phyloP scores from a whole-genome alignment of 257 asterid species.

The Hygrophila difformis region DNA sequence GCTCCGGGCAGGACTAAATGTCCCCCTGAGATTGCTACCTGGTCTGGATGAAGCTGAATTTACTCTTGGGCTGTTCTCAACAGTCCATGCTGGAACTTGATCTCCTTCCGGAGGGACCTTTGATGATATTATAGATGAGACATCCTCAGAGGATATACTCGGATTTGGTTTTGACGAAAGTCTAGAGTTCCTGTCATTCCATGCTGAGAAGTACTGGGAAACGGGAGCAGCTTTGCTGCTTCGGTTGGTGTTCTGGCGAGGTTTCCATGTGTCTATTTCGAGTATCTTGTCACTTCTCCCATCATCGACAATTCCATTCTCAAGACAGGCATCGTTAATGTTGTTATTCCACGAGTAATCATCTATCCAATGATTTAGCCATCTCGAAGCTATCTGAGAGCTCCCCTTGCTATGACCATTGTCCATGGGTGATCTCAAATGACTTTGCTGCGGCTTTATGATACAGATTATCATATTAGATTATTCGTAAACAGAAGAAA shows the following conservation, averaged over 20 bases:
- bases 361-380: slow-evolving; percentile 88
- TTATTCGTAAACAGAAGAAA: no score
- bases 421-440: slow-evolving; percentile 25
- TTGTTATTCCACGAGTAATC: slow-evolving; percentile 39
- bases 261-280: slow-evolving; percentile 85
- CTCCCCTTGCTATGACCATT: slow-evolving; percentile 1
- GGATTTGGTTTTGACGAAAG: slow-evolving; percentile 58
- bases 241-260: slow-evolving; percentile 22
- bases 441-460: slow-evolving; percentile 37
- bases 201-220: no score
- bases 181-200: no score
- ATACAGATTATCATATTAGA: not conserved
- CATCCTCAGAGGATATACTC: slow-evolving; percentile 69
- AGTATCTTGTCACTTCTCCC: slow-evolving; percentile 74
- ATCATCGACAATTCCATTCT: slow-evolving; percentile 23
- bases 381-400: slow-evolving; percentile 33
- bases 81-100: slow-evolving; percentile 31
- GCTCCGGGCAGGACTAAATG: slow-evolving; percentile 49
- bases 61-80: slow-evolving; percentile 54
- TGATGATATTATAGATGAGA: slow-evolving; percentile 28
- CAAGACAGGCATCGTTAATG: slow-evolving; percentile 8
- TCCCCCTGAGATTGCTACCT: slow-evolving; percentile 36
- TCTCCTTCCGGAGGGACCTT: slow-evolving; percentile 20
- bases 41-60: slow-evolving; percentile 51
- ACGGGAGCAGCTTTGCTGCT: slow-evolving; percentile 24